phyloP scores from a whole-genome alignment of 2,329 filamentous ascomycete genomes.

The Ampelomyces quisqualis region DNA sequence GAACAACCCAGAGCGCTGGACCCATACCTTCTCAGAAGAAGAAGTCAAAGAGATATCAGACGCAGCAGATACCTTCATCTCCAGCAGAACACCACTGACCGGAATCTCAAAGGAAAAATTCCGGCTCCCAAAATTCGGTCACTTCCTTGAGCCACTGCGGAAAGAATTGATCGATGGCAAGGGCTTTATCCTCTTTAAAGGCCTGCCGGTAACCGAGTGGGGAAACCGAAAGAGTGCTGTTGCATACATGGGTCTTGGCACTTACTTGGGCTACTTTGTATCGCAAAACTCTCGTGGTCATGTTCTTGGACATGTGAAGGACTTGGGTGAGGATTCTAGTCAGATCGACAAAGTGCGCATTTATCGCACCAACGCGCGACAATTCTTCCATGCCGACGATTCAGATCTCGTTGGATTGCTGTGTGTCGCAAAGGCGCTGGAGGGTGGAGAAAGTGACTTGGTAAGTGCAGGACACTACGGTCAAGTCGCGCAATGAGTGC shows the following conservation, averaged over 20 bases:
- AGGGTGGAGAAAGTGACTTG: constrained; percentile 82
- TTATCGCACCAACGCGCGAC: constrained; percentile 81
- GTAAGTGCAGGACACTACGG: constrained; percentile 29
- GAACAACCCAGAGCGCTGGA: constrained; percentile 67
- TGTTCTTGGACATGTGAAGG: constrained; percentile 86
- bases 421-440: constrained; percentile 73
- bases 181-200: constrained; percentile 87
- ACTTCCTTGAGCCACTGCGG: constrained; percentile 58
- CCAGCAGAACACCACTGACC: constrained; percentile 64
- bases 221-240: constrained; percentile 71
- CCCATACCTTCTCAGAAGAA: constrained; percentile 65
- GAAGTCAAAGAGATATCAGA: constrained; percentile 68
- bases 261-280: constrained; percentile 84
- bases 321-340: constrained; percentile 76
- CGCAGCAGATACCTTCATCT: constrained; percentile 69
- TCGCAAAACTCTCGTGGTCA: constrained; percentile 83
- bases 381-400: constrained; percentile 86
- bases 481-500: background rate
- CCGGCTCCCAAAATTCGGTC: constrained; percentile 58
- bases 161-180: constrained; percentile 77
- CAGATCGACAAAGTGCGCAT: constrained; percentile 87
- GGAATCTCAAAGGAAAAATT: constrained; percentile 70
- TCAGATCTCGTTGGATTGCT: constrained; percentile 80
- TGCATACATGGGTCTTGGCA: constrained; percentile 77
- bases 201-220: constrained; percentile 76